phyloP scores from a whole-genome alignment of 805 yeast species.

The Metschnikowia vanudenii region DNA sequence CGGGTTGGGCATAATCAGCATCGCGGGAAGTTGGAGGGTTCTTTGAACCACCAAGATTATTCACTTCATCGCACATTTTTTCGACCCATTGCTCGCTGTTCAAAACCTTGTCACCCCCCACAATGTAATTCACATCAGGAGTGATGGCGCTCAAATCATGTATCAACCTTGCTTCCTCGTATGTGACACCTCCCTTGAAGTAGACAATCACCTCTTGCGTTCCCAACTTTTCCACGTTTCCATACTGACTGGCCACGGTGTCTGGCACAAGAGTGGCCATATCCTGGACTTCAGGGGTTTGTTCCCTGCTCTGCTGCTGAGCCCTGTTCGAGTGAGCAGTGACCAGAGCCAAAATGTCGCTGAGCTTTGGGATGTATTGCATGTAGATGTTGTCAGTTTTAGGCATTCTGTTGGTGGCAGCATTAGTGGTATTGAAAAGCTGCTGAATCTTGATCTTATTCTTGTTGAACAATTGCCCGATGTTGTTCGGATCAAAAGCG shows the following conservation, averaged over 20 bases:
- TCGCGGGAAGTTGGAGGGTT: conserved; percentile 7
- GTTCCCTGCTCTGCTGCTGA: conserved; percentile 9
- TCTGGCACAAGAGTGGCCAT: conserved; percentile 43
- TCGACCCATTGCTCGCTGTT: conserved; percentile 38
- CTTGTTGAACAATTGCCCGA: conserved; percentile 33
- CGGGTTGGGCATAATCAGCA: conserved; percentile 25
- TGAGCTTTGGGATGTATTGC: conserved; percentile 84
- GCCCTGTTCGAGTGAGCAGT: conserved; percentile 11
- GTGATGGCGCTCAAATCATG: conserved; percentile 62
- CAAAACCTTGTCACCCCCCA: conserved; percentile 64
- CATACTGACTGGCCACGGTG: conserved; percentile 28
- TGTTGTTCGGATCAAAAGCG: conserved; percentile 15
- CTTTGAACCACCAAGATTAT: not conserved
- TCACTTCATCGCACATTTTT: conserved; percentile 32
- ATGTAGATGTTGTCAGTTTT: conserved; percentile 72
- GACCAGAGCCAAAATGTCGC: conserved; percentile 32
- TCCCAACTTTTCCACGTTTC: conserved; percentile 27
- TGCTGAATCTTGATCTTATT: conserved; percentile 32
- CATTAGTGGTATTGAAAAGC: conserved; percentile 28
- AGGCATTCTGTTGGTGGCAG: conserved; percentile 14
- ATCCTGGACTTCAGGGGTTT: conserved; percentile 10
- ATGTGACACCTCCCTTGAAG: conserved; percentile 86
- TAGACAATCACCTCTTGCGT: conserved; percentile 69
- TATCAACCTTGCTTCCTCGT: conserved; percentile 84
- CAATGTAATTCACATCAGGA: conserved; percentile 59